Conservation (phyloP, 1,284 basidiomycete species). For the Sanguinoderma infundibulare region DNA sequence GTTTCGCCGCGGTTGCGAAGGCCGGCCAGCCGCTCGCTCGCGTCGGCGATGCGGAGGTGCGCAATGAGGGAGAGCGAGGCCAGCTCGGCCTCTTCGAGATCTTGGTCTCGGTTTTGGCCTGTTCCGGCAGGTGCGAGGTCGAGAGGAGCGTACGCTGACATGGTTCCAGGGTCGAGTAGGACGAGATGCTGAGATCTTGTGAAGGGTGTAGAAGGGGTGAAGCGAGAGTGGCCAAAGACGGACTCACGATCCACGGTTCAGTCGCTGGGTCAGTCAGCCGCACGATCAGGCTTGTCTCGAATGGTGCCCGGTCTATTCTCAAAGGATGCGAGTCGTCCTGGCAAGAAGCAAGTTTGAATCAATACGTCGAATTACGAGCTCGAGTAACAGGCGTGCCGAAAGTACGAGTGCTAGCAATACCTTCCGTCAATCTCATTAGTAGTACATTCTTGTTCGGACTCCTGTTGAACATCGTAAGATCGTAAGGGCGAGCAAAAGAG, state of each 20-base stretch:
- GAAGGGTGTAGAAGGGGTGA: no score
- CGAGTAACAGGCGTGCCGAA: no score
- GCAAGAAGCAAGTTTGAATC: not conserved
- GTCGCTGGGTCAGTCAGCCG: not conserved
- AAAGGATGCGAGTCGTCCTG: not conserved
- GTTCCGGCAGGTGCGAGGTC: not conserved
- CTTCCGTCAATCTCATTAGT: no score
- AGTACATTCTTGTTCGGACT: no score
- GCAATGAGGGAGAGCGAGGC: not conserved
- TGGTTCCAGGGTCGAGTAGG: not conserved
- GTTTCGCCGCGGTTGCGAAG: not conserved
- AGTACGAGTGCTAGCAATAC: no score
- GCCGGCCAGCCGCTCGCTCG: not conserved
- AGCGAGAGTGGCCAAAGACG: no score
- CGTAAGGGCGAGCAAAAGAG: no score
- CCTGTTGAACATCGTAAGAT: no score
- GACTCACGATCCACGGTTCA: no score
- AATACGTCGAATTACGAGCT: no score
- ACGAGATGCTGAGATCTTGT: no score
- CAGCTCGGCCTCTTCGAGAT: not conserved
- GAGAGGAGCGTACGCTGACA: not conserved
- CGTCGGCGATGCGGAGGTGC: not conserved
- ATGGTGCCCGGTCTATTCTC: not conserved
- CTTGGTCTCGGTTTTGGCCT: not conserved
- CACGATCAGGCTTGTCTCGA: not conserved